A percentile compares a stretch with the other conserved stretches of the same genome.
Conservation (phyloP, 169 alveolate genomes). For the Sarcocystis neurona region DNA sequence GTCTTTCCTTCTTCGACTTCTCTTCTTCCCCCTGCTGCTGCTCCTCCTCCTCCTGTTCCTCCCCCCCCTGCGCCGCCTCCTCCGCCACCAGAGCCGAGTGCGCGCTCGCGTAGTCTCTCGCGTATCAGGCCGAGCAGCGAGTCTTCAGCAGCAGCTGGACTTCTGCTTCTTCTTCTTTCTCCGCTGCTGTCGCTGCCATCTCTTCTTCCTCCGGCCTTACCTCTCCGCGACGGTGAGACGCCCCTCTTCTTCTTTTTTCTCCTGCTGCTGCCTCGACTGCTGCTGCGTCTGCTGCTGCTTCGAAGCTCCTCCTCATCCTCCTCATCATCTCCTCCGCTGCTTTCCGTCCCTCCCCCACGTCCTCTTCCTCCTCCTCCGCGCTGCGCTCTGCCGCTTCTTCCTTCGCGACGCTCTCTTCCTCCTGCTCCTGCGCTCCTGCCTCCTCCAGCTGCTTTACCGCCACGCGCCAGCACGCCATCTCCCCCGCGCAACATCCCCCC, state of each 20-base stretch:
- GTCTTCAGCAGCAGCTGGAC: not conserved
- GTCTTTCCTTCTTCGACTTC: not conserved
- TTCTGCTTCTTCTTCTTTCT: not conserved
- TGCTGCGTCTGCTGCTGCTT: not conserved
- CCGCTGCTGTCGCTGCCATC: not conserved
- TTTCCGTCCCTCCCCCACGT: not conserved
- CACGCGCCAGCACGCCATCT: slow-evolving; percentile 17
- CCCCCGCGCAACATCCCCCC: not conserved
- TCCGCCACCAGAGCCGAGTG: not conserved
- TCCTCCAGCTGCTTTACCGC: slow-evolving; percentile 8
- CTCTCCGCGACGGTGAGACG: too few species aligned
- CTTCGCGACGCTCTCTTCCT: not conserved
- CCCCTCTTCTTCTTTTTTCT: not conserved
- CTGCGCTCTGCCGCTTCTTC: not conserved
- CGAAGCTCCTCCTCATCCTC: not conserved
- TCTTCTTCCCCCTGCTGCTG: not conserved
- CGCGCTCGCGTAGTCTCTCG: not conserved
- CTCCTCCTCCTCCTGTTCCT: not conserved
- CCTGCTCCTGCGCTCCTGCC: slow-evolving; percentile 12
- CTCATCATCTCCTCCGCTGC: not conserved
- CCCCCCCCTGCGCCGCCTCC: slow-evolving; percentile 4
- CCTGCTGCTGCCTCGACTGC: not conserved
- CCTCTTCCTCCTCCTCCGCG: not conserved
- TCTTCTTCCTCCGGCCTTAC: not conserved
- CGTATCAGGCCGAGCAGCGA: slow-evolving; percentile 15